Evolutionary conservation across 768 basidiomycete species (phyloP).

Genomic region (Leccinum barrowsii): DNA sequence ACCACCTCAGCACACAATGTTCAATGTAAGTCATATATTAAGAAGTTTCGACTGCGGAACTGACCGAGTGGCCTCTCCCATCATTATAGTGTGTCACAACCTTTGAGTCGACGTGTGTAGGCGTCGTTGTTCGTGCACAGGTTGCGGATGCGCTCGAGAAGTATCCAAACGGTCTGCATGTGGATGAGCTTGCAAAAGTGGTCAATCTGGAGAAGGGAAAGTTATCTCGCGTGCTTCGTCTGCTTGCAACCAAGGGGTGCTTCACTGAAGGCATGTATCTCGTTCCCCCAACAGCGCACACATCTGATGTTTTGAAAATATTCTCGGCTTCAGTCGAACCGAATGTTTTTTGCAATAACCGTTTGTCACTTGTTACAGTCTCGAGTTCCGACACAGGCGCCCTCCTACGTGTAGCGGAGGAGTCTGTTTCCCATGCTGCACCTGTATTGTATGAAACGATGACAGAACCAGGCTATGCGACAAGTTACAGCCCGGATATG

Average conservation of each 20-base stretch:
- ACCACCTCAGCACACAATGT: slow-evolving; percentile 26
- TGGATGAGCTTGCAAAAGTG: slow-evolving; percentile 22
- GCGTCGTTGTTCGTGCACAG: background rate
- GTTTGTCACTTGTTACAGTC: slow-evolving; percentile 27
- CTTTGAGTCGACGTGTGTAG: slow-evolving; percentile 26
- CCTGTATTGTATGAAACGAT: slow-evolving; percentile 22
- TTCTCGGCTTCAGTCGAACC: slow-evolving; percentile 15
- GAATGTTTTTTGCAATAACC: slow-evolving; percentile 32
- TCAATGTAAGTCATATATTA: slow-evolving; percentile 15
- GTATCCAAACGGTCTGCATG: slow-evolving; percentile 28
- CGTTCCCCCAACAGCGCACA: background rate
- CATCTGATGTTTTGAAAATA: background rate
- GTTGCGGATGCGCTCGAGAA: slow-evolving; percentile 7
- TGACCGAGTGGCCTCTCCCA: background rate
- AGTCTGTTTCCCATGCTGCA: slow-evolving; percentile 14
- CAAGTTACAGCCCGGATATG: slow-evolving; percentile 20
- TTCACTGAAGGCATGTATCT: background rate
- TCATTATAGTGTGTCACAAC: slow-evolving; percentile 13
- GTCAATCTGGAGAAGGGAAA: slow-evolving; percentile 27
- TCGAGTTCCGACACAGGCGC: slow-evolving; percentile 10
- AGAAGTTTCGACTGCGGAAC: background rate
- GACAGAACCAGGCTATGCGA: slow-evolving; percentile 23
- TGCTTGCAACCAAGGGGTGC: slow-evolving; percentile 29
- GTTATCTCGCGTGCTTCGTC: slow-evolving; percentile 28
- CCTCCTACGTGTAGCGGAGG: slow-evolving; percentile 5